Evolutionary conservation across 345 rosid genomes (phyloP), one percentile per base, ranked within the genome.

Genomic region (Passiflora organensis): DNA sequence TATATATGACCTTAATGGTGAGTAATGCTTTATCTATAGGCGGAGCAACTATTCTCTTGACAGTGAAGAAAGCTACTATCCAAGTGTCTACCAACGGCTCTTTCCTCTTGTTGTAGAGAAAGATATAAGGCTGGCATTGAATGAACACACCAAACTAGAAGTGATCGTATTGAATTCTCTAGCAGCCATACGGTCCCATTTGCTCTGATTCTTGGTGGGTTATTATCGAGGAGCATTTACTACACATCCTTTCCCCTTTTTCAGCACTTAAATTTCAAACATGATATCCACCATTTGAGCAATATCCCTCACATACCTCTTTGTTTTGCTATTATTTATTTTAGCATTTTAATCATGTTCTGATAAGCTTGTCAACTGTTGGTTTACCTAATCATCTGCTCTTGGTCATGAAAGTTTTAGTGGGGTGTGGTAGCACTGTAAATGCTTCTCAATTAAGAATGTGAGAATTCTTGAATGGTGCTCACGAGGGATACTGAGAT

Each of bases 141-240:
- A 83, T 85, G 87, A 84, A 64, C 63, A 60, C 75, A 84, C 72
- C 89, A 50, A 85, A 88, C 63, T 69, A 18, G 66, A 70, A 77
- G 72, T 53, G 55, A 72, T 51, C 58, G 17, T 49, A 77, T 78
- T 85, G 45, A 87, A 81, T 87, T 64, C 66, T 66, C 62, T 59
- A 62, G 54, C 67, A 66, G 66, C 52, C 24, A 54, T 56, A 63
- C 56, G 93, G 84, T 76, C 84, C 95, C 83, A 65, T 37, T 6
- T 44, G 17, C 20, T 44, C 17, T 44, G 48, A 41, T 68, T 63
- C 64, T 49, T 47, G 34, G 56, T 23, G 70, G 66, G 43, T 39
- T 67, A 49, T 73, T 59, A 38, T 55, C 14, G 51, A 48, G n/a
- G 6, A 19, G 22, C 63, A 62, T 72, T 65, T 60, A 57, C 71